Evolutionary conservation across 1,284 basidiomycete species (phyloP), one percentile per base, ranked within the genome.

Genomic region (Cutaneotrichosporon dermatis): DNA sequence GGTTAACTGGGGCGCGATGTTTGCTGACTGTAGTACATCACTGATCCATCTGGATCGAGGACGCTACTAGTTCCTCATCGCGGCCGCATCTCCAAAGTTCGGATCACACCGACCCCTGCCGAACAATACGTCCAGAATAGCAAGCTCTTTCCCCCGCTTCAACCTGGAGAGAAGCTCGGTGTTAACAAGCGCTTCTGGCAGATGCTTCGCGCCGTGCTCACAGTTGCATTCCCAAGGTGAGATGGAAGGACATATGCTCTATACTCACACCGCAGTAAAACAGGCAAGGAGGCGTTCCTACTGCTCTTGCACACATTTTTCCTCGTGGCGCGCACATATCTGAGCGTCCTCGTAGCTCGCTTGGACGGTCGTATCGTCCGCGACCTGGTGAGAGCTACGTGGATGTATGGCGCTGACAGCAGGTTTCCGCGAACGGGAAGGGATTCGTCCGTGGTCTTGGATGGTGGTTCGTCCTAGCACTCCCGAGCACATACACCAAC

Each of bases 401-500:
- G 25, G 5, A n/a, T 40, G 37, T 45, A 6, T 46, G 9, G 10
- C 10, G 33, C 15, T 33, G 34, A 51, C 51, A 51, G 34, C 59
- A 84, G 83, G 82, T 90, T 51, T 90, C 88, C 37, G 92, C 91
- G 0, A 87, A 97, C 71, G 89, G 86, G 0, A 83, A 83, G 56
- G 92, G 92, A 0, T 97, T 98, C 77, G 64, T 92, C 12, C 84
- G 83, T 54, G 93, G 93, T 0, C 79, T 98, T 0, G 88, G 83
- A 0, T 81, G 92, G 60, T 98, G 94, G 94, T 96, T 95, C 71
- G 79, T 86, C 6, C 83, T 99, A 6, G 91, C 92, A 0, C 82
- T 98, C 34, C 94, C 95, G 0, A 92, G 90, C 70, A 94, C 92
- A 15, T 95, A 94, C 73, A 98, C 94, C 0, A 98, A 99, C 74